Evolutionary conservation across 495 filamentous ascomycete genomes (phyloP).

Genomic region (Xylaria scruposa): DNA sequence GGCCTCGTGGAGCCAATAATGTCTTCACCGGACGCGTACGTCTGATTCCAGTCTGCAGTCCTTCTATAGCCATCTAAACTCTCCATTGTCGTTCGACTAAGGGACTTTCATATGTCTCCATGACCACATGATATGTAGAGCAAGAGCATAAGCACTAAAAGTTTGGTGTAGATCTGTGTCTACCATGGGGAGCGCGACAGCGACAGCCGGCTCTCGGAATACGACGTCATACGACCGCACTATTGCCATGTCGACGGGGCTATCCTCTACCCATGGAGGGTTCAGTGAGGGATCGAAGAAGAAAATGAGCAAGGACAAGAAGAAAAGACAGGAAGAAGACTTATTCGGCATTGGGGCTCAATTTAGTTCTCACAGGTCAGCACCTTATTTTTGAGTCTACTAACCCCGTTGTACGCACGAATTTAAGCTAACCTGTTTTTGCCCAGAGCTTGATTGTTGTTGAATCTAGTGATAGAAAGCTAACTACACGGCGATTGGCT

Average conservation of each 20-base stretch:
- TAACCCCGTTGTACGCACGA: background rate
- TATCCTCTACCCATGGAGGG: background rate
- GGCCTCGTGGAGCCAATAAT: background rate
- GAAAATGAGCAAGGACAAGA: background rate
- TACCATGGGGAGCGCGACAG: background rate
- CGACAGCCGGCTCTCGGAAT: background rate
- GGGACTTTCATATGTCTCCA: background rate
- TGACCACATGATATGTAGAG: background rate
- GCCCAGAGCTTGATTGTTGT: background rate
- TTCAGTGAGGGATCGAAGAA: background rate
- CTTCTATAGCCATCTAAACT: no score
- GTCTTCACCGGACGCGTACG: background rate
- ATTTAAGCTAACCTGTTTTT: background rate
- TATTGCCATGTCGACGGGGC: background rate
- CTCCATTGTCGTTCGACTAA: no score
- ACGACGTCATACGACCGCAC: background rate
- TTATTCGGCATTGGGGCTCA: background rate
- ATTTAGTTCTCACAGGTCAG: conserved; percentile 8
- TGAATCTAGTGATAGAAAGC: background rate
- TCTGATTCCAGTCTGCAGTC: background rate
- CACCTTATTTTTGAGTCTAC: background rate
- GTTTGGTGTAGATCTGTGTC: background rate
- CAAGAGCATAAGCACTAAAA: background rate
- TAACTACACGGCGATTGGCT: background rate
- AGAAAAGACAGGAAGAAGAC: background rate